Evolutionary conservation across 2,329 filamentous ascomycete species (phyloP).

Genomic region (Phaeophleospora eucalypticola): DNA sequence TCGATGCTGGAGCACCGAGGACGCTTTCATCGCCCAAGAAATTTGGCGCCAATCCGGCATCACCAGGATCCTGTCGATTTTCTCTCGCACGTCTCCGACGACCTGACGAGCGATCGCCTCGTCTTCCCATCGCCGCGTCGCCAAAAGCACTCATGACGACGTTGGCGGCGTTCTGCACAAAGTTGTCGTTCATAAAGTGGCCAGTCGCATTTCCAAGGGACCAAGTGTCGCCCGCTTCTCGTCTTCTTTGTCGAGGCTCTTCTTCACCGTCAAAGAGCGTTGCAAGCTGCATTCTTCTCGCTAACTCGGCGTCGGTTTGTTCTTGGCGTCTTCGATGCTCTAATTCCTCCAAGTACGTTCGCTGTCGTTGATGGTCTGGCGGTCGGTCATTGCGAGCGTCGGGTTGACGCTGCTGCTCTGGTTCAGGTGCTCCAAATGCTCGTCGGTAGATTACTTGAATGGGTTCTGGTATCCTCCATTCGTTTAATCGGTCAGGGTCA

Average conservation of each 20-base stretch:
- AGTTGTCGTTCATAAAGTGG: slow-evolving; percentile 61
- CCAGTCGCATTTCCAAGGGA: slow-evolving; percentile 50
- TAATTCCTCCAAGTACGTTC: slow-evolving; percentile 36
- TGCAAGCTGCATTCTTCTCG: slow-evolving; percentile 49
- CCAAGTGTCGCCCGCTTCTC: slow-evolving; percentile 26
- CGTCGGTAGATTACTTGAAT: slow-evolving; percentile 37
- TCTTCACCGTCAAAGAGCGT: slow-evolving; percentile 30
- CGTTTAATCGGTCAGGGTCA: slow-evolving; percentile 53
- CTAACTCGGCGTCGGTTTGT: slow-evolving; percentile 47
- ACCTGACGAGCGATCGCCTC: slow-evolving; percentile 30
- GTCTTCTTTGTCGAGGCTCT: slow-evolving; percentile 34
- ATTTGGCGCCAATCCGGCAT: slow-evolving; percentile 28
- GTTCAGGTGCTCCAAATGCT: slow-evolving; percentile 23
- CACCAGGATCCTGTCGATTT: slow-evolving; percentile 11
- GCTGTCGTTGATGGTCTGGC: slow-evolving; percentile 6
- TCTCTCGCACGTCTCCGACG: slow-evolving; percentile 23
- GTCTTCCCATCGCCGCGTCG: slow-evolving; percentile 29
- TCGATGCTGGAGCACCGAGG: slow-evolving; percentile 19
- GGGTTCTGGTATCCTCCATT: slow-evolving; percentile 48
- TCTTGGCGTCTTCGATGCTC: slow-evolving; percentile 42
- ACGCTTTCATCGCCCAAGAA: slow-evolving; percentile 35
- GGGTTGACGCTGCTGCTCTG: slow-evolving; percentile 5
- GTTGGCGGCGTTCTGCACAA: slow-evolving; percentile 36
- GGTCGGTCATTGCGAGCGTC: slow-evolving; percentile 2
- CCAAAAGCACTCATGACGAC: slow-evolving; percentile 32